Conservation (phyloP, 768 basidiomycete species). For the Gautieria morchelliformis region DNA sequence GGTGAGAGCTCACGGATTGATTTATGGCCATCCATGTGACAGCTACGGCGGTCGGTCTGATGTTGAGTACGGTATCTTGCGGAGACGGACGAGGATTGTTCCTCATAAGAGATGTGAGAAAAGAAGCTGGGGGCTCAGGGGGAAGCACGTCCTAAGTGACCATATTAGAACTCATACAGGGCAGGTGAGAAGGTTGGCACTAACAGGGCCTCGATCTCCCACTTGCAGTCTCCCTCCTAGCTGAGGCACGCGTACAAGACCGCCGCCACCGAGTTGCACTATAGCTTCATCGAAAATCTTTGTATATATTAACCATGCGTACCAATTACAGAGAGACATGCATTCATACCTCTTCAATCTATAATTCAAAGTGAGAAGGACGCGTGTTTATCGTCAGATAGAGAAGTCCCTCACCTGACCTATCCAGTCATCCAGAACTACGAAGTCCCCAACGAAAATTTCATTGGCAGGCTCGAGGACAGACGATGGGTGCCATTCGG, state of each 20-base stretch:
- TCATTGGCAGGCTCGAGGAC: slow-evolving; percentile 50
- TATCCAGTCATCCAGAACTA: slow-evolving; percentile 77
- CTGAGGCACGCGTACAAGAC: slow-evolving; percentile 66
- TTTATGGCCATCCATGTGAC: slow-evolving; percentile 84
- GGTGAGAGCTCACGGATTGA: slow-evolving; percentile 49
- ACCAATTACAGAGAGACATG: neutral
- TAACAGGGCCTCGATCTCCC: slow-evolving; percentile 66
- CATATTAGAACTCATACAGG: slow-evolving; percentile 5
- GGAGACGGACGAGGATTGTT: slow-evolving; percentile 29
- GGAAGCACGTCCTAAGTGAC: slow-evolving; percentile 55
- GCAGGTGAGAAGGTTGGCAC: slow-evolving; percentile 17
- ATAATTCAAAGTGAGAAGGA: slow-evolving; percentile 8
- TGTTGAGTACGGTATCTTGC: slow-evolving; percentile 57
- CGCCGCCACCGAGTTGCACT: slow-evolving; percentile 54
- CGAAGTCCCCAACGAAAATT: slow-evolving; percentile 73
- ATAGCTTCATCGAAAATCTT: slow-evolving; percentile 81
- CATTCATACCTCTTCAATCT: slow-evolving; percentile 67
- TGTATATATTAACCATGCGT: slow-evolving; percentile 10
- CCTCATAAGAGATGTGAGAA: slow-evolving; percentile 20
- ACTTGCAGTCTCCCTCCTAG: slow-evolving; percentile 65
- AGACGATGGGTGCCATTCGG: slow-evolving; percentile 52
- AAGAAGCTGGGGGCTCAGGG: slow-evolving; percentile 15
- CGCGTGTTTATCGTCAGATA: neutral
- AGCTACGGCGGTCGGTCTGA: slow-evolving; percentile 70
- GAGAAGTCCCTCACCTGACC: slow-evolving; percentile 51